phyloP scores from a whole-genome alignment of 2,329 filamentous ascomycete species.

The Colletotrichum karsti region DNA sequence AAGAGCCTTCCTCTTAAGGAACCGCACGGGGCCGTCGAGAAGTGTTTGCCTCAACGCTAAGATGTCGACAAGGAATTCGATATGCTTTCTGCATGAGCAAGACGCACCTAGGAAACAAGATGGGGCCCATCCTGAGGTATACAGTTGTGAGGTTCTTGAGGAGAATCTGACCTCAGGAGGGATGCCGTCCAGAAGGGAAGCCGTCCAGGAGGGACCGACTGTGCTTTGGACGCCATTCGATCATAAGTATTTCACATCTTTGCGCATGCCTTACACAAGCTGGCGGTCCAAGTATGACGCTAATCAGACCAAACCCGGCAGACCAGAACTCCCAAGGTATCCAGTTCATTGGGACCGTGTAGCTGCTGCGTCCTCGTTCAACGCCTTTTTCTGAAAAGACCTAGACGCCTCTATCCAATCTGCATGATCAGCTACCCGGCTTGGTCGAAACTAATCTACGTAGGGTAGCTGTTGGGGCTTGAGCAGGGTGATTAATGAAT shows the following conservation, averaged over 20 bases:
- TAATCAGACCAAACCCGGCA: background rate
- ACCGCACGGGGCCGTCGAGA: background rate
- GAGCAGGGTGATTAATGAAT: background rate
- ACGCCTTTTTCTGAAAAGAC: background rate
- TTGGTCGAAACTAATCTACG: background rate
- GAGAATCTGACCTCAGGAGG: background rate
- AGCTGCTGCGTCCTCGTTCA: background rate
- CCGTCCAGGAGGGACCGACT: no score
- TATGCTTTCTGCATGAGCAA: background rate
- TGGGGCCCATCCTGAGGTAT: background rate
- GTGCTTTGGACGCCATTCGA: background rate
- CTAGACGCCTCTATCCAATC: background rate
- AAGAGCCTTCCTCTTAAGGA: background rate
- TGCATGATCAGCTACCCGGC: background rate
- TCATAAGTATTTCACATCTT: background rate
- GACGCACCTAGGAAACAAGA: background rate
- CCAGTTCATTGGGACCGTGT: background rate
- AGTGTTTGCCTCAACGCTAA: background rate
- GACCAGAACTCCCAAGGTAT: background rate
- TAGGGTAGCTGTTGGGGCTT: slow-evolving; percentile 7
- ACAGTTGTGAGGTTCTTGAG: background rate
- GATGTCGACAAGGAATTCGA: background rate
- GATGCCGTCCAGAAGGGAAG: no score
- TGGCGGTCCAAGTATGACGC: background rate
- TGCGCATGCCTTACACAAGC: background rate